Conservation (phyloP, 108 stramenopile species). For the Conticribra guillardii region DNA sequence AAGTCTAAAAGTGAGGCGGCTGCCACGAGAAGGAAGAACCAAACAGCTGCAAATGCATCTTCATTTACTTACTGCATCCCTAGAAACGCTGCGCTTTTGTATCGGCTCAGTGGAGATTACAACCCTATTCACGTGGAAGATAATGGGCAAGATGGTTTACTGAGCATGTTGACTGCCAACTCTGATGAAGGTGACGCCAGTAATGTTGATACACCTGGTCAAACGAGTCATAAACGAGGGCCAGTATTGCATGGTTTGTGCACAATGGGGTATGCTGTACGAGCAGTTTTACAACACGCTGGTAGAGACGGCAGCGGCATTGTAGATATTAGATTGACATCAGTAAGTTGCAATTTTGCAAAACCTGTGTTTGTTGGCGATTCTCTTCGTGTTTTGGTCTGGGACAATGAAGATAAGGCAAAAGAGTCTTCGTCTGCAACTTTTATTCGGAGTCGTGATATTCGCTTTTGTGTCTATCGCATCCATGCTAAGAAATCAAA, state of each 20-base stretch:
- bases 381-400: conserved; percentile 50
- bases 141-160: not conserved
- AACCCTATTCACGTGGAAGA: conserved; percentile 89
- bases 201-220: too few species aligned
- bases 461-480: conserved; percentile 18
- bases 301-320: not conserved
- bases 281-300: conserved; percentile 54
- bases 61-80: conserved; percentile 43
- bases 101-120: conserved; percentile 91
- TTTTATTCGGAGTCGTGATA: too few species aligned
- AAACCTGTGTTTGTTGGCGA: conserved; percentile 77
- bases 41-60: not conserved
- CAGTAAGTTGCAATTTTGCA: conserved; percentile 52
- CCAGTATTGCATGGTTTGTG: conserved; percentile 91
- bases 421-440: too few species aligned
- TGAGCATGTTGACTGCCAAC: conserved; percentile 21
- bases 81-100: conserved; percentile 76
- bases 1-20: not conserved
- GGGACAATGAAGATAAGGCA: conserved; percentile 21
- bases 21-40: not conserved
- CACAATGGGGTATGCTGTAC: conserved; percentile 75
- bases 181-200: conserved; percentile 32
- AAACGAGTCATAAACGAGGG: conserved; percentile 25
- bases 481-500: not conserved
- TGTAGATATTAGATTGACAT: conserved; percentile 21